These are phyloP conservation scores for Quercus suber DNA, from an alignment of 306 rosid species.

Conservation along the genomic window DNA sequence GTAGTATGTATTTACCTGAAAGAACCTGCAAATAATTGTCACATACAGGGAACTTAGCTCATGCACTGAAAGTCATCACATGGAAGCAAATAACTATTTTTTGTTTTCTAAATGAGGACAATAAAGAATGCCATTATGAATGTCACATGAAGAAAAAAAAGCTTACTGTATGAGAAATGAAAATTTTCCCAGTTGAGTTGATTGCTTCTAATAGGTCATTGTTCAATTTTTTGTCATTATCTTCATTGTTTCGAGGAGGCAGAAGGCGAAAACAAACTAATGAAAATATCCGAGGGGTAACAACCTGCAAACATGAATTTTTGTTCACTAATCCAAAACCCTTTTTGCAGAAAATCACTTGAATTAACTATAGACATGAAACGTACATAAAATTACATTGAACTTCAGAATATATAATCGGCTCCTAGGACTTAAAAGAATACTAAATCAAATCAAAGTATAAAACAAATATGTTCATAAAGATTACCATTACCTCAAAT, in stretches of 20 bases:
- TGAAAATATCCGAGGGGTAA: constrained; percentile 67
- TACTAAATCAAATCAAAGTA: background rate
- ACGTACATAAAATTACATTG: background rate
- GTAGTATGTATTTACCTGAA: constrained; percentile 67
- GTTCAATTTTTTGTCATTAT: constrained; percentile 54
- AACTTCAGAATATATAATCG: background rate
- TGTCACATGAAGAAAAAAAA: background rate
- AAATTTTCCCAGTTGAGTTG: constrained; percentile 69
- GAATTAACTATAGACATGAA: constrained; percentile 2
- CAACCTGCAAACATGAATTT: constrained; percentile 40
- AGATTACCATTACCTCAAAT: constrained; percentile 60
- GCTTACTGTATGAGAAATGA: constrained; percentile 87
- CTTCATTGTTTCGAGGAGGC: constrained; percentile 45
- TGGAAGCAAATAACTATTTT: background rate
- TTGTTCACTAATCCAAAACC: constrained; percentile 7
- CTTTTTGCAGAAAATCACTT: background rate
- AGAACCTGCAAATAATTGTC: constrained; percentile 59
- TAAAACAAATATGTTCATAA: background rate
- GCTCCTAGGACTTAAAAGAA: too few relatives aligned
- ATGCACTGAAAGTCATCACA: background rate
- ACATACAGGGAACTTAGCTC: constrained; percentile 3
- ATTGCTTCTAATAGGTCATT: constrained; percentile 57
- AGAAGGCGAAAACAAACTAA: constrained; percentile 84
- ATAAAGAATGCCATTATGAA: background rate
- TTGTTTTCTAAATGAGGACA: background rate